These are phyloP conservation scores for Hyparrhenia diplandra DNA, from an alignment of 176 grass and related monocot species.

Conservation along the genomic window DNA sequence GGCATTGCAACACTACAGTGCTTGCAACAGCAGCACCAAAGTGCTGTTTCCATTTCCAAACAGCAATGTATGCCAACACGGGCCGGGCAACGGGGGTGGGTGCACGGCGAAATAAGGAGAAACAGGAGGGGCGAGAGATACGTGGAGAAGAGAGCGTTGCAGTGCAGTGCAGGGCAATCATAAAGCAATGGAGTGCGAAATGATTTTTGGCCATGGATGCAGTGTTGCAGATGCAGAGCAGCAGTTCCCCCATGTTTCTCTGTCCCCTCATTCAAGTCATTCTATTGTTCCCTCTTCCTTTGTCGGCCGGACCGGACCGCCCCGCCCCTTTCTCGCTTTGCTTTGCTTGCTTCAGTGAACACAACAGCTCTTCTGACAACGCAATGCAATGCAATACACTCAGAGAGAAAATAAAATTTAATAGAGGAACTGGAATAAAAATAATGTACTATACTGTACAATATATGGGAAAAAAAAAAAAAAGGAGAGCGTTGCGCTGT, in stretches of 20 bases:
- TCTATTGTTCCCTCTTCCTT: slow-evolving; percentile 55
- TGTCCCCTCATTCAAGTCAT: slow-evolving; percentile 64
- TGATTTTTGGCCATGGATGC: slow-evolving; percentile 48
- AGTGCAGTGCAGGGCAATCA: slow-evolving; percentile 39
- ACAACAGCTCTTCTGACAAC: too few relatives aligned
- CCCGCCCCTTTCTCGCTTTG: too few relatives aligned
- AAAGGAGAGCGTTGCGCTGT: background rate
- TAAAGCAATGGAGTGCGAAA: slow-evolving; percentile 86
- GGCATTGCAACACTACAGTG: background rate
- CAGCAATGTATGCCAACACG: too few relatives aligned
- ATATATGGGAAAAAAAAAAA: too few relatives aligned
- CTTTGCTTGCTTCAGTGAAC: too few relatives aligned
- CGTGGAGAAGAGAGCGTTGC: background rate
- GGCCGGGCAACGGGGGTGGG: background rate
- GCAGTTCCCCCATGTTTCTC: slow-evolving; percentile 53
- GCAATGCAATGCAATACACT: too few relatives aligned
- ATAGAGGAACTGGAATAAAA: too few relatives aligned
- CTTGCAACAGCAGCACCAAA: background rate
- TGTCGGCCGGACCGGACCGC: too few relatives aligned
- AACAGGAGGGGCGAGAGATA: background rate
- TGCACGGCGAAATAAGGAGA: background rate
- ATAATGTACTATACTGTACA: too few relatives aligned
- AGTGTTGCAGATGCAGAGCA: background rate
- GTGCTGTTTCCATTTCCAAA: background rate
- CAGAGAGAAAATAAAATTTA: too few relatives aligned